Base-by-base conservation (phyloP, 805 yeast species). In the Lipomyces orientalis region DNA sequence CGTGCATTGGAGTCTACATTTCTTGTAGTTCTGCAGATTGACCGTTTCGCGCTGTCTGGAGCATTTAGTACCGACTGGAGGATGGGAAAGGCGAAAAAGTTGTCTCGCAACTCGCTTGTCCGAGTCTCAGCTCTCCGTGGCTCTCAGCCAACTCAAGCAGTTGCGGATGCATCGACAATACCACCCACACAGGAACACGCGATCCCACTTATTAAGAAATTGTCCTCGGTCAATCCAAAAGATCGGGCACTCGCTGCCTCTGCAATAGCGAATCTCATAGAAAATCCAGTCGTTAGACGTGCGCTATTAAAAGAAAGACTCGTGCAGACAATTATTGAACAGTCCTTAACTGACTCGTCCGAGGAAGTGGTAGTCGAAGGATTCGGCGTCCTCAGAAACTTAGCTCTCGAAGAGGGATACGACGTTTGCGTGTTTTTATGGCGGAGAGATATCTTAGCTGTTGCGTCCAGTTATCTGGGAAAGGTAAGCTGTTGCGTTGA, bases 371-470 rank as follows among this genome's bases (percentile, higher is more conserved):
- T 90, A 22, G 90, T 90, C 25, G 96, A 90, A 73, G 83, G 94
- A 0, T 88, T 87, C 73, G 98, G 97, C 0, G 80, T 94, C 31
- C 79, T 95, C 70, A 85, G 97, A 76, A 92, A 90, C 75, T 75
- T 94, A 64, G 88, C 90, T 2, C 82, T 91, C 62, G 97, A 91
- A 75, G 97, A 93, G 78, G 98, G 97, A 25, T 88, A 91, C 73
- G 97, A 91, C 70, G 84, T 91, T 49, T 87, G 92, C 34, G 85
- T 86, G 25, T 86, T 85, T 76, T 77, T 90, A 63, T 90, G 96
- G 90, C 85, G 98, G 75, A 86, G 87, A 19, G 87, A 90, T 69
- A 86, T 94, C 54, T 88, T 97, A 90, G 81, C 84, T 0, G 79
- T 85, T 34, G 82, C 72, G 22, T 64, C 54, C 14, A 35, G 9